Percentiles rank a stretch among this genome's conserved stretches.
Conservation (phyloP, 2,329 filamentous ascomycete genomes). For the Thielaviopsis populi region DNA sequence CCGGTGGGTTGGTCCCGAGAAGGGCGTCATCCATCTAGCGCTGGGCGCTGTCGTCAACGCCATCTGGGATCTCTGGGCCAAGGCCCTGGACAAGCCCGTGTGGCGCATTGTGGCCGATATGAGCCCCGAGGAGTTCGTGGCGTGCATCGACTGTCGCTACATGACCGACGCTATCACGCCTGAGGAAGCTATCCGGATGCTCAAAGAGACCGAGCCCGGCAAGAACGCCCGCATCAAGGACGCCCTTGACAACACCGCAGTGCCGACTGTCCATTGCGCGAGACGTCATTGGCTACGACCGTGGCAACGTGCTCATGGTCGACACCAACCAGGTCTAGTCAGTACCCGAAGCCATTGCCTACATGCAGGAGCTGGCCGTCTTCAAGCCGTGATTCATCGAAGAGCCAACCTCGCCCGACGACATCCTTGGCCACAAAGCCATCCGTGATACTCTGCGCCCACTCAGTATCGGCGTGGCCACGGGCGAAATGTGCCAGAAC, state of each 20-base stretch:
- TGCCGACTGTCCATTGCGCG: constrained; percentile 62
- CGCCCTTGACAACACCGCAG: constrained; percentile 56
- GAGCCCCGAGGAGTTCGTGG: constrained; percentile 72
- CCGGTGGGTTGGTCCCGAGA: no score
- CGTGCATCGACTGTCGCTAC: constrained; percentile 86
- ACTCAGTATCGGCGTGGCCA: no score
- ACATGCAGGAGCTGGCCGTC: constrained; percentile 68
- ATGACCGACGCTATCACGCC: constrained; percentile 87
- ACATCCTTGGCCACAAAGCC: constrained; percentile 25
- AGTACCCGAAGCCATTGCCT: constrained; percentile 73
- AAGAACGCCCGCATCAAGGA: constrained; percentile 61
- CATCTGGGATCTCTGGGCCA: constrained; percentile 92
- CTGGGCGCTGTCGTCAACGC: constrained; percentile 82
- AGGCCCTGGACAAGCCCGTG: constrained; percentile 69
- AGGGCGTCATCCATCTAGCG: constrained; percentile 34
- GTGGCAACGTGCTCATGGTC: constrained; percentile 76
- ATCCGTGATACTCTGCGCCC: no score
- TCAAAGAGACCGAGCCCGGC: constrained; percentile 48
- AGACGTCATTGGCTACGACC: constrained; percentile 67
- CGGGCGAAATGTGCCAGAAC: no score
- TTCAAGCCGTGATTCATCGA: constrained; percentile 93
- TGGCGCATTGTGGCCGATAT: constrained; percentile 86
- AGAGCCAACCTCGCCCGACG: constrained; percentile 81
- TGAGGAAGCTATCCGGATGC: constrained; percentile 60
- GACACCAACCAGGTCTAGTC: constrained; percentile 91